phyloP scores from a whole-genome alignment of 805 yeast genomes.

The Saccharomycopsis sp. region DNA sequence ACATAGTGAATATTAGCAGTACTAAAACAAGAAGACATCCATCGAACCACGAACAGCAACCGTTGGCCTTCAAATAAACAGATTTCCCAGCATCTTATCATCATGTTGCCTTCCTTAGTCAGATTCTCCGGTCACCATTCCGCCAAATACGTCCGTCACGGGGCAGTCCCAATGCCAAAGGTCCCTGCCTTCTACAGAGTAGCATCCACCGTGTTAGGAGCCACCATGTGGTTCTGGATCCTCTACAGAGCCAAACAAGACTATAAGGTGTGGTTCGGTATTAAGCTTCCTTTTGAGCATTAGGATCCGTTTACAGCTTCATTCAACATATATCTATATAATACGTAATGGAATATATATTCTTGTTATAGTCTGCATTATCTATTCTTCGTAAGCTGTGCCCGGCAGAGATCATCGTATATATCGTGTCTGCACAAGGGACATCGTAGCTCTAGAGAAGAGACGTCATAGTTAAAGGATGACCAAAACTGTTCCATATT shows the following conservation, averaged over 20 bases:
- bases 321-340: not conserved
- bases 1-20: not conserved
- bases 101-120: slow-evolving; percentile 19
- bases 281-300: slow-evolving; percentile 40
- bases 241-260: slow-evolving; percentile 75
- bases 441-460: not conserved
- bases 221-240: slow-evolving; percentile 86
- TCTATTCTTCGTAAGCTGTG: slow-evolving; percentile 14
- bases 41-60: not conserved
- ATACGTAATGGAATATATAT: not conserved
- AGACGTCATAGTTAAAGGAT: not conserved
- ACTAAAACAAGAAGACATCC: not conserved
- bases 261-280: slow-evolving; percentile 52
- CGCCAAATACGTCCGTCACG: slow-evolving; percentile 38
- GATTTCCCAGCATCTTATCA: not conserved
- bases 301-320: slow-evolving; percentile 14
- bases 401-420: not conserved
- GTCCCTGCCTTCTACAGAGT: slow-evolving; percentile 50
- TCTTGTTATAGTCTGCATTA: not conserved
- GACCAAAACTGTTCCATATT: not conserved
- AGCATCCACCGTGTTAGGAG: slow-evolving; percentile 66
- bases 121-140: slow-evolving; percentile 22
- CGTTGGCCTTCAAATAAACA: not conserved
- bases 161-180: slow-evolving; percentile 60
- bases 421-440: slow-evolving; percentile 1